A percentile compares a stretch with the other conserved stretches of the same genome.
Conservation (phyloP, 139 green algal genomes). For the Chlorella sp. region DNA sequence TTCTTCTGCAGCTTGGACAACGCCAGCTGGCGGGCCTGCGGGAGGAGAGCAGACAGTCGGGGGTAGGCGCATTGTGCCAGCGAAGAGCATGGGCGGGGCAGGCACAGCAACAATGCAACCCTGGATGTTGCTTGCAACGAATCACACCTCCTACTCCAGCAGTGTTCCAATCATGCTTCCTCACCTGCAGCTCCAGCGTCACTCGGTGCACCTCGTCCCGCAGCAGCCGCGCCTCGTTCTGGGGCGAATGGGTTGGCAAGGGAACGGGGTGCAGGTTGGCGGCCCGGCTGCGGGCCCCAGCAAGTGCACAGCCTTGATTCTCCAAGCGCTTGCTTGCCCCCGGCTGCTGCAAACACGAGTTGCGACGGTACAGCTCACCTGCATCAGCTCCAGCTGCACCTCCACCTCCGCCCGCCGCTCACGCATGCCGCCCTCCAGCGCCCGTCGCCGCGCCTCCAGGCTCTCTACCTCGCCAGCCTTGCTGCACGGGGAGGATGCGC, state of each 20-base stretch:
- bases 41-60: no score
- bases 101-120: no score
- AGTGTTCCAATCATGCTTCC: no score
- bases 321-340: no score
- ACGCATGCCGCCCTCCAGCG: slow-evolving; percentile 79
- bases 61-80: no score
- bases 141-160: no score
- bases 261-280: not conserved
- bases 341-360: not conserved
- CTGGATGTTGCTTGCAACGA: no score
- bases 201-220: slow-evolving; percentile 82
- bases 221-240: slow-evolving; percentile 78
- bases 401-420: slow-evolving; percentile 81
- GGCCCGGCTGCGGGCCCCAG: no score
- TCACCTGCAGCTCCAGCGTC: slow-evolving; percentile 73
- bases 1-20: slow-evolving; percentile 78
- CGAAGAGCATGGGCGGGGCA: no score
- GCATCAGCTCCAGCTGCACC: slow-evolving; percentile 50
- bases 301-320: no score
- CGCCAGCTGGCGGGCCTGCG: slow-evolving; percentile 55
- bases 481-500: not conserved
- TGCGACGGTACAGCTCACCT: not conserved
- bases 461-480: slow-evolving; percentile 74
- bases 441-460: slow-evolving; percentile 78
- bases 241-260: not conserved